phyloP scores from a whole-genome alignment of 2,329 filamentous ascomycete genomes.

The Cordyceps cateniannulata region DNA sequence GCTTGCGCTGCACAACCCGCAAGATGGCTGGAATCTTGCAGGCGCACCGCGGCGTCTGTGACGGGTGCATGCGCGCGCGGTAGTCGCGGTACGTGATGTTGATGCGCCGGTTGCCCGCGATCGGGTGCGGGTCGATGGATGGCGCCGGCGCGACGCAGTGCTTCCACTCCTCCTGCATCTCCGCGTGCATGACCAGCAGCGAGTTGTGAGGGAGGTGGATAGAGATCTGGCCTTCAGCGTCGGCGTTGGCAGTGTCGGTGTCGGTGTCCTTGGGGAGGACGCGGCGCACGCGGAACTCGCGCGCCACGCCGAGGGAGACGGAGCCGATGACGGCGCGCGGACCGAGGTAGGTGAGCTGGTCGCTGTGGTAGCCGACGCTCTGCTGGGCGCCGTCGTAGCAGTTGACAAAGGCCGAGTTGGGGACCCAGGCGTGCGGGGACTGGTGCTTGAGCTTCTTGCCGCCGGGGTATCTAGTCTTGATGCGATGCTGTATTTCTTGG shows the following conservation, averaged over 20 bases:
- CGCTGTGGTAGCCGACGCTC: constrained; percentile 85
- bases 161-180: constrained; percentile 98
- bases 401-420: constrained; percentile 92
- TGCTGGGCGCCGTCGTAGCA: constrained; percentile 79
- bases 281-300: constrained; percentile 82
- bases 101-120: constrained; percentile 74
- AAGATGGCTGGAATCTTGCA: constrained; percentile 65
- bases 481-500: constrained; percentile 64
- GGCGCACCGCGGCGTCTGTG: constrained; percentile 67
- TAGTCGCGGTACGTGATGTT: constrained; percentile 95
- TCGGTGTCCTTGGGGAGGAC: constrained; percentile 56
- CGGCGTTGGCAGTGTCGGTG: constrained; percentile 37
- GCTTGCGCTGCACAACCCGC: constrained; percentile 72
- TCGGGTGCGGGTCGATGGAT: constrained; percentile 76
- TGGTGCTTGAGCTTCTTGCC: constrained; percentile 73
- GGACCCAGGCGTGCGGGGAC: constrained; percentile 64
- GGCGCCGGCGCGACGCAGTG: constrained; percentile 72
- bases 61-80: constrained; percentile 68
- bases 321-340: constrained; percentile 85
- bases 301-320: constrained; percentile 81
- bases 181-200: constrained; percentile 89
- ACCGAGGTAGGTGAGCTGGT: constrained; percentile 88
- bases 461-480: constrained; percentile 58
- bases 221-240: constrained; percentile 77
- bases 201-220: constrained; percentile 95